phyloP scores from a whole-genome alignment of 1,139 yeast genomes.

The Yarrowia galli region DNA sequence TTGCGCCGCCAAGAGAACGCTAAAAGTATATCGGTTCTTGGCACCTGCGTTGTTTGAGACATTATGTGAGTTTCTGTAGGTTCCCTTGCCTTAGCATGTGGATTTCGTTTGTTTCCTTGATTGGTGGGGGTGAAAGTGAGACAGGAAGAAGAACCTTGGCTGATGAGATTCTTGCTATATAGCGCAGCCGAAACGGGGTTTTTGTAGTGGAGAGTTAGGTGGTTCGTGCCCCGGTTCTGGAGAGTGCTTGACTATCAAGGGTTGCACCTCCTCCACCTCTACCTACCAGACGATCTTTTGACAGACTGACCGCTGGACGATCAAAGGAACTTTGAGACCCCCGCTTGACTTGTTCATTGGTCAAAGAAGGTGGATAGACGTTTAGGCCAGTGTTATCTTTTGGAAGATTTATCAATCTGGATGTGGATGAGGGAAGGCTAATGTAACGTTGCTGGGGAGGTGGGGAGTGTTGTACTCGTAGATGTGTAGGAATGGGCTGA shows the following conservation, averaged over 20 bases:
- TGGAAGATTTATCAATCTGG: conserved; percentile 6
- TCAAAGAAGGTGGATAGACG: not conserved
- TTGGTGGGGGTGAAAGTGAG: not conserved
- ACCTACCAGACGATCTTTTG: no score
- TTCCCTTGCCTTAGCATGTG: not conserved
- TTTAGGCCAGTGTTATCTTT: not conserved
- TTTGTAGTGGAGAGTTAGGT: no score
- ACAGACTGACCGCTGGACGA: not conserved
- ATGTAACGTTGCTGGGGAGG: not conserved
- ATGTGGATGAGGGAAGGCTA: not conserved
- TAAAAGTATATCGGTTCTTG: conserved; percentile 11
- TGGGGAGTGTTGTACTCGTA: no score
- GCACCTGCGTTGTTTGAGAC: conserved; percentile 22
- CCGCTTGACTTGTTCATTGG: not conserved
- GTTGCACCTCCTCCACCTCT: no score
- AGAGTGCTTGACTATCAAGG: no score
- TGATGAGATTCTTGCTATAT: no score
- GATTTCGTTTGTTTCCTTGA: not conserved
- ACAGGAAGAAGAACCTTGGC: no score
- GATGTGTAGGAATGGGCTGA: no score
- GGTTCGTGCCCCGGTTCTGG: no score
- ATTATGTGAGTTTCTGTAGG: not conserved
- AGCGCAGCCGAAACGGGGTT: no score
- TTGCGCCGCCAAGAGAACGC: conserved; percentile 12
- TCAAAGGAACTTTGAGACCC: not conserved